Evolutionary conservation across 371 early-diverging fungal genomes (phyloP).

Genomic region (Mortierella sp.): DNA sequence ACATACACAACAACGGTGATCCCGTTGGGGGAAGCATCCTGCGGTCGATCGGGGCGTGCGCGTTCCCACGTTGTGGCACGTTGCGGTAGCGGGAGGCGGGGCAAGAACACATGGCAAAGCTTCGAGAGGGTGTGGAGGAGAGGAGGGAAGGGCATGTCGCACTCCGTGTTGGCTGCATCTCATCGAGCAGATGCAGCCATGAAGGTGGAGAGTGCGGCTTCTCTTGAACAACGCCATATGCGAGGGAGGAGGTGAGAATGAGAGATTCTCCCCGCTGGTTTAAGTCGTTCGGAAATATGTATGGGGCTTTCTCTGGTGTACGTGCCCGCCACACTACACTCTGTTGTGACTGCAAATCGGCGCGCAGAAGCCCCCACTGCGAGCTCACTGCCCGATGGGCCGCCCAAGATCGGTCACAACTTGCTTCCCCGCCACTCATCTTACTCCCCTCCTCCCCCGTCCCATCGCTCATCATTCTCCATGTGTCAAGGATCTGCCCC

Average conservation of each 20-base stretch:
- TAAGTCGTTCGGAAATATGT: constrained; percentile 44
- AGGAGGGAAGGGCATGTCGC: constrained; percentile 13
- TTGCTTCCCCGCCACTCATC: neutral
- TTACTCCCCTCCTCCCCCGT: neutral
- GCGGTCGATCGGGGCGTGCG: too few species aligned
- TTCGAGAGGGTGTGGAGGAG: too few species aligned
- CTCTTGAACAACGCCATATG: constrained; percentile 47
- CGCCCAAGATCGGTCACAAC: too few species aligned
- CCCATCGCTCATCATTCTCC: neutral
- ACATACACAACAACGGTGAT: too few species aligned
- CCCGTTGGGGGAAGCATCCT: too few species aligned
- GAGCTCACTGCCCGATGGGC: too few species aligned
- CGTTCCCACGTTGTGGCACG: too few species aligned
- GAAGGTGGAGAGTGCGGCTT: constrained; percentile 23
- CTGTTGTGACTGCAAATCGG: constrained; percentile 2
- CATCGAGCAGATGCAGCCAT: constrained; percentile 15
- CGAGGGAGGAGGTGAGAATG: constrained; percentile 41
- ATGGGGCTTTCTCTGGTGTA: constrained; percentile 1
- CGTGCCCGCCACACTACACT: neutral
- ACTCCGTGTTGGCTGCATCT: constrained; percentile 24
- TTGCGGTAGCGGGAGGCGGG: too few species aligned
- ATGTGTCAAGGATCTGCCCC: constrained; percentile 46
- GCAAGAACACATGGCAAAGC: too few species aligned
- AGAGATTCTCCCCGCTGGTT: constrained; percentile 45
- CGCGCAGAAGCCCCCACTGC: too few species aligned